Conservation (phyloP, 257 asterid species). For the Solanum boliviense region DNA sequence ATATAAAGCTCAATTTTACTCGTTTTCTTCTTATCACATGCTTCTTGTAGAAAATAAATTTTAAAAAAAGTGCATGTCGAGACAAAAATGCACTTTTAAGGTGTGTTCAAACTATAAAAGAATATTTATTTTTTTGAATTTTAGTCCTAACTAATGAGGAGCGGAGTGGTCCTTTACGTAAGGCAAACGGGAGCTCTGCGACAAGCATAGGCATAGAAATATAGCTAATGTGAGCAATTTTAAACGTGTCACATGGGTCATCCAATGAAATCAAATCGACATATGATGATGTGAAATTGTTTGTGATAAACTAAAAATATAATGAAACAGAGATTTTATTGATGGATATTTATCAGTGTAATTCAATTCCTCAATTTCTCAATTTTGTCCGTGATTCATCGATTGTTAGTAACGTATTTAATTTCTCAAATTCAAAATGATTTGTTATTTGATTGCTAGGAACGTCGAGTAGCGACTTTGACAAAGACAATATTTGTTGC, state of each 20-base stretch:
- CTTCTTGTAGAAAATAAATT: not conserved
- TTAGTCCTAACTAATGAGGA: not conserved
- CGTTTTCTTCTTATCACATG: not conserved
- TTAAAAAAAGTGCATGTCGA: not conserved
- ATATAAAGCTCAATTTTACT: not conserved
- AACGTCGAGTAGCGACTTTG: too few relatives aligned
- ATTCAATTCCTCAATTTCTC: too few relatives aligned
- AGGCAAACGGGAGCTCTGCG: not conserved
- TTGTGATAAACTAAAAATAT: too few relatives aligned
- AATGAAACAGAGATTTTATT: too few relatives aligned
- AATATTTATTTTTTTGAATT: not conserved
- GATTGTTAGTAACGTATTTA: too few relatives aligned
- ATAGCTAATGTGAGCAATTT: not conserved
- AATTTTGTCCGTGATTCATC: fast-evolving
- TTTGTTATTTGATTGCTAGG: too few relatives aligned
- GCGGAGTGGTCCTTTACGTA: not conserved
- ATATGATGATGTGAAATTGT: too few relatives aligned
- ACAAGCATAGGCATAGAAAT: not conserved
- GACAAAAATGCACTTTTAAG: slow-evolving; percentile 3
- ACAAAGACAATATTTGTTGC: too few relatives aligned
- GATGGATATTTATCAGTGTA: not conserved
- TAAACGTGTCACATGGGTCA: not conserved
- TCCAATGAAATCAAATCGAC: not conserved
- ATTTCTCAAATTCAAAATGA: too few relatives aligned
- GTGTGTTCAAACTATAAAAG: not conserved